Evolutionary conservation across 2,329 filamentous ascomycete species (phyloP).

Genomic region (Hirsutella thompsonii): DNA sequence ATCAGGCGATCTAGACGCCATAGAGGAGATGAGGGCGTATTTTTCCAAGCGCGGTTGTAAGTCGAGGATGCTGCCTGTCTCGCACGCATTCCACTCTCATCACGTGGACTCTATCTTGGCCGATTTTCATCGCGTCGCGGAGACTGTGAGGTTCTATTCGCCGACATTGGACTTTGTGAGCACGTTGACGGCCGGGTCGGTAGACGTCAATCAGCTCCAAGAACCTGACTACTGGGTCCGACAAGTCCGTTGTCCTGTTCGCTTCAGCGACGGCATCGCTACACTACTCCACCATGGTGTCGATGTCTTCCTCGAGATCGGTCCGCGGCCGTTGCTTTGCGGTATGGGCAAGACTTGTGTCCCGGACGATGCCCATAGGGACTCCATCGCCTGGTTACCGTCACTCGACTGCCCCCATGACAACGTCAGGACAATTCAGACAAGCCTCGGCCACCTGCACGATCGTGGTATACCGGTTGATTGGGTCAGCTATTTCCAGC

Average conservation of each 20-base stretch:
- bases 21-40: constrained; percentile 28
- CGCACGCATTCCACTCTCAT: constrained; percentile 38
- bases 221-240: constrained; percentile 45
- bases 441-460: constrained; percentile 13
- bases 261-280: constrained; percentile 33
- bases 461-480: constrained; percentile 12
- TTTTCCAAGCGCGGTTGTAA: constrained; percentile 23
- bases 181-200: constrained; percentile 43
- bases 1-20: constrained; percentile 25
- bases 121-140: constrained; percentile 40
- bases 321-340: constrained; percentile 14
- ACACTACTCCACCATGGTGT: constrained; percentile 10
- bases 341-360: constrained; percentile 14
- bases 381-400: constrained; percentile 11
- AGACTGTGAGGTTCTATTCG: constrained; percentile 21
- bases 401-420: constrained; percentile 11
- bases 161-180: constrained; percentile 48
- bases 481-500: constrained; percentile 16
- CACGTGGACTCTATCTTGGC: constrained; percentile 35
- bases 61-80: constrained; percentile 30
- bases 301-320: constrained; percentile 17
- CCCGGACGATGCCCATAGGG: background rate
- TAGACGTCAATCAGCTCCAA: constrained; percentile 33
- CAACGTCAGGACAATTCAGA: constrained; percentile 7
- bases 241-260: constrained; percentile 49